phyloP scores from a whole-genome alignment of 306 rosid species.

The Cicer bijugum region DNA sequence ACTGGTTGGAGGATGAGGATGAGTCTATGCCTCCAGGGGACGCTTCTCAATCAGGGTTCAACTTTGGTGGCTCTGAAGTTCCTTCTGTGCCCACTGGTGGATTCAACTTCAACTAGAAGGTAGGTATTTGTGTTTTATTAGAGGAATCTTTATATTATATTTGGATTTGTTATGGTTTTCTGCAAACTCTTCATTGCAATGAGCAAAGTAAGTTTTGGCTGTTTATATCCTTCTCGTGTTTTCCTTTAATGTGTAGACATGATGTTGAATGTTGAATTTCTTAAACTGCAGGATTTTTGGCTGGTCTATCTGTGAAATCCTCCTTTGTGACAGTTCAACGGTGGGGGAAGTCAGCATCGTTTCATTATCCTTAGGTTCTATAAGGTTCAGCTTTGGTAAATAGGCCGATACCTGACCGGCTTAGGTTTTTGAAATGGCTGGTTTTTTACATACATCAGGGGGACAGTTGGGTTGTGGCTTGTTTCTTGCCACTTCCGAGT shows the following conservation, averaged over 20 bases:
- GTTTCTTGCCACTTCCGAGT: constrained; percentile 49
- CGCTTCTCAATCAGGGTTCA: constrained; percentile 68
- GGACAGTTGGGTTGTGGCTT: constrained; percentile 44
- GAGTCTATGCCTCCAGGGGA: constrained; percentile 95
- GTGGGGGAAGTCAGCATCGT: constrained; percentile 49
- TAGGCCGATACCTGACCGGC: constrained; percentile 52
- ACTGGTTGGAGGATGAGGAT: constrained; percentile 96
- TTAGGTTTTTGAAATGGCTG: constrained; percentile 55
- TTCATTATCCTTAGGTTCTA: constrained; percentile 45
- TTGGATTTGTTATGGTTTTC: constrained; percentile 25
- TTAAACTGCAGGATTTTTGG: constrained; percentile 51
- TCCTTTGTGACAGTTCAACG: constrained; percentile 39
- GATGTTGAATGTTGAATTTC: constrained; percentile 3
- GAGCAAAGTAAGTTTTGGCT: constrained; percentile 1
- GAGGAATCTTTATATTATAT: constrained; percentile 5
- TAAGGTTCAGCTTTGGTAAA: constrained; percentile 46
- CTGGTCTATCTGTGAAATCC: constrained; percentile 34
- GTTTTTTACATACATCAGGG: constrained; percentile 47
- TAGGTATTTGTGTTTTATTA: constrained; percentile 49
- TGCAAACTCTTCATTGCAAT: not conserved
- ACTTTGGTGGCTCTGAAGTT: constrained; percentile 60
- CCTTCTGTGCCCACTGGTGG: constrained; percentile 88
- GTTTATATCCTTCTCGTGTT: constrained; percentile 25
- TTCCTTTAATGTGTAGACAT: not conserved
- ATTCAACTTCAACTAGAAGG: constrained; percentile 84